Evolutionary conservation across 805 yeast species (phyloP).

Genomic region (Metschnikowia bowlesiae): DNA sequence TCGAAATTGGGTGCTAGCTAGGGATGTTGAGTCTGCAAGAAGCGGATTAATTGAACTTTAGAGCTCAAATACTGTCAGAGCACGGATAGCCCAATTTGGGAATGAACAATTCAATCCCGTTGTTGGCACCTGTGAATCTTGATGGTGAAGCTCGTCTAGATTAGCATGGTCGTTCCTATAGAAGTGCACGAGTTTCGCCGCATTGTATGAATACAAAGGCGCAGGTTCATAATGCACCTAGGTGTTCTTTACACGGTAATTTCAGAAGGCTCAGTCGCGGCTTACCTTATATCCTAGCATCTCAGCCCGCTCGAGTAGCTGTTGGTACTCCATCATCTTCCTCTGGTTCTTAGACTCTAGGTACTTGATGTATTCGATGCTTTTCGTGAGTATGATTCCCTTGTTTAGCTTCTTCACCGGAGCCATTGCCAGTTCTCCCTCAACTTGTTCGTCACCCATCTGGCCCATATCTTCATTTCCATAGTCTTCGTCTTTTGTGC

Average conservation of each 20-base stretch:
- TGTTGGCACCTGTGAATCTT: not conserved
- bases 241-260: not conserved
- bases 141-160: not conserved
- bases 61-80: no score
- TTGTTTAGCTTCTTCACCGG: constrained; percentile 75
- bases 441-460: constrained; percentile 30
- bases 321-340: constrained; percentile 50
- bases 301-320: constrained; percentile 36
- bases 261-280: not conserved
- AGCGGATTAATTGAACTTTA: no score
- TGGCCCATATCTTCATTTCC: constrained; percentile 7
- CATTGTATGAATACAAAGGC: not conserved
- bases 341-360: constrained; percentile 55
- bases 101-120: not conserved
- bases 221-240: not conserved
- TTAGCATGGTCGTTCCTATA: not conserved
- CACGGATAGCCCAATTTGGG: no score
- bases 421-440: constrained; percentile 44
- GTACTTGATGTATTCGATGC: constrained; percentile 75
- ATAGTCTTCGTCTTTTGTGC: constrained; percentile 6
- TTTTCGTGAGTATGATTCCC: constrained; percentile 72
- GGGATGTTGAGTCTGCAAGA: no score
- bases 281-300: constrained; percentile 25
- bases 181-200: not conserved
- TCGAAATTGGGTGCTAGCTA: no score